phyloP scores from a whole-genome alignment of 345 rosid genomes.

The Salix caprea region DNA sequence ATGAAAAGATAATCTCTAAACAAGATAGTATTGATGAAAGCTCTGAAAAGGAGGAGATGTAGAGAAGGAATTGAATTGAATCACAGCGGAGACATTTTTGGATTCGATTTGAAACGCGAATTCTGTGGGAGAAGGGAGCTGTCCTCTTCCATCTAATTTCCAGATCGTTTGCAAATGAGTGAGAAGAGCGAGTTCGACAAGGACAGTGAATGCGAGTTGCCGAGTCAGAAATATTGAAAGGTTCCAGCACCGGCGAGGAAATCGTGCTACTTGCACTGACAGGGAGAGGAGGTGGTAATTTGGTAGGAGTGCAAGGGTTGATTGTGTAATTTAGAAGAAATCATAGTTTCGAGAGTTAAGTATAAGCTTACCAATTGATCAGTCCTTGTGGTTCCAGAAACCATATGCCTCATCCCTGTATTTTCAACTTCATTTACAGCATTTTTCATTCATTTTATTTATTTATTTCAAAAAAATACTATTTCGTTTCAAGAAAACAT shows the following conservation, averaged over 20 bases:
- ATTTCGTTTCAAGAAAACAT: too few relatives aligned
- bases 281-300: background rate
- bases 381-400: too few relatives aligned
- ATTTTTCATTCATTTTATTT: too few relatives aligned
- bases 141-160: constrained; percentile 13
- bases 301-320: background rate
- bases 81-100: constrained; percentile 66
- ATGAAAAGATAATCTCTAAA: background rate
- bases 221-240: background rate
- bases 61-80: background rate
- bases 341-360: background rate
- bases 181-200: background rate
- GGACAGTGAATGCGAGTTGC: background rate
- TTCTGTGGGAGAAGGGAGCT: constrained; percentile 41
- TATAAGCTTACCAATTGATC: too few relatives aligned
- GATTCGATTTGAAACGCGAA: constrained; percentile 62
- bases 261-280: background rate
- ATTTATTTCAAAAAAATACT: too few relatives aligned
- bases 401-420: too few relatives aligned
- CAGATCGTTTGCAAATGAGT: background rate
- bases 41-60: background rate
- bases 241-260: background rate
- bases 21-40: background rate
- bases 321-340: background rate
- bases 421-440: too few relatives aligned